These are phyloP conservation scores for Xerocomellus chrysenteron DNA, from an alignment of 768 basidiomycete species.

Conservation along the genomic window DNA sequence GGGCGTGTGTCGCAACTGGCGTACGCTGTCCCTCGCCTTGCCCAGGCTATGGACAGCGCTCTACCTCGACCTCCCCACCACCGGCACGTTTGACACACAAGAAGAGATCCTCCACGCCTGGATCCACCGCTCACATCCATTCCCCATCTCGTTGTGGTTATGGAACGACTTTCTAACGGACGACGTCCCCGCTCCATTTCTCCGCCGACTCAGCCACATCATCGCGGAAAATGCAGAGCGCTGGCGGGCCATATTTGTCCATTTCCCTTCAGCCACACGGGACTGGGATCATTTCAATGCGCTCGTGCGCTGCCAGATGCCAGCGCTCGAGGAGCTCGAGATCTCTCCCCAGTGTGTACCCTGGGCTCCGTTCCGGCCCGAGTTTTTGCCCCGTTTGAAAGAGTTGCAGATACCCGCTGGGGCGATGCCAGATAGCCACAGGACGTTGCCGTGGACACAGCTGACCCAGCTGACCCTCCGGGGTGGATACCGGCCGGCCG, in stretches of 20 bases:
- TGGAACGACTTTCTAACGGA: slow-evolving; percentile 35
- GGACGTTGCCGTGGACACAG: slow-evolving; percentile 33
- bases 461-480: slow-evolving; percentile 33
- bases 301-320: slow-evolving; percentile 24
- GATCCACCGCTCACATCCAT: slow-evolving; percentile 28
- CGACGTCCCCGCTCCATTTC: slow-evolving; percentile 28
- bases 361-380: slow-evolving; percentile 32
- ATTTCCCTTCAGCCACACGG: slow-evolving; percentile 28
- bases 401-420: slow-evolving; percentile 33
- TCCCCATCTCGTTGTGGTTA: slow-evolving; percentile 28
- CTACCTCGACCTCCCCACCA: slow-evolving; percentile 31
- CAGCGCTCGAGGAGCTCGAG: slow-evolving; percentile 32
- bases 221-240: slow-evolving; percentile 26
- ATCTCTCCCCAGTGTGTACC: slow-evolving; percentile 33
- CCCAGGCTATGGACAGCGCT: slow-evolving; percentile 33
- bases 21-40: slow-evolving; percentile 25
- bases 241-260: slow-evolving; percentile 33
- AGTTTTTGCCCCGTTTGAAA: slow-evolving; percentile 21
- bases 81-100: slow-evolving; percentile 20
- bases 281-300: slow-evolving; percentile 29
- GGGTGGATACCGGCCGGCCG: slow-evolving; percentile 29
- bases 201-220: slow-evolving; percentile 20
- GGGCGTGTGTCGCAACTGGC: slow-evolving; percentile 31
- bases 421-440: slow-evolving; percentile 32
- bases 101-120: slow-evolving; percentile 27